Evolutionary conservation across 148 eudicot species (phyloP), one percentile per base, ranked within the genome.

Genomic region (Spergularia bocconei): DNA sequence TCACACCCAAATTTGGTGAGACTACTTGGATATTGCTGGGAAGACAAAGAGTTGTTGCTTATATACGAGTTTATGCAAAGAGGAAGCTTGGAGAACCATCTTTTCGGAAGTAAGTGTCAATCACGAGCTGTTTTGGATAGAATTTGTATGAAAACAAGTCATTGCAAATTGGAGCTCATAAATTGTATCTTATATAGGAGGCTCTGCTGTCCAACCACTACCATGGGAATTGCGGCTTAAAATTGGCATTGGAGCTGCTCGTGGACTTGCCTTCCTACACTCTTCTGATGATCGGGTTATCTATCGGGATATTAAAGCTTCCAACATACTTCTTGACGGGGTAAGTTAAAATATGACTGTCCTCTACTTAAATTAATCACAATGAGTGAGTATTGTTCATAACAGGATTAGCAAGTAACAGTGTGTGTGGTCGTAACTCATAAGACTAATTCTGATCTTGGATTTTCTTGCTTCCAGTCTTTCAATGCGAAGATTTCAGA

Each of bases 1-100:
- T 93, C 96, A 48, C 98, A 93, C 80, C 96, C 90, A 12, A 93
- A 93, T 79, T 84, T 93, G 65, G 97, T 91, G 13, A 93, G 83
- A 84, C 83, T 93, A 39, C 82, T 93, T 71, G 93, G 98, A 16
- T 93, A 88, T 79, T 88, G 91, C 69, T 85, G 82, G 87, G 98
- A 91, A 60, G 89, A 88, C 11, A 55, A 72, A 48, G 97, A 93
- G 77, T 80, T 93, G 33, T 83, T 93, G 29, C 97, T 93, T 71
- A 87, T 93, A 29, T 93, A 91, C 52, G 98, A 93, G 63, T 91
- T 84, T 72, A 84, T 93, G 97, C 92, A 85, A 59, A 85, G 80
- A 39, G 94, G 97, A 36, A 89, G 97, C 84, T 82, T 93, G 75
- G 98, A 93, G 65, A 88, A 91, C 78, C 98, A 91, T 76, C 88